phyloP scores from a whole-genome alignment of 1,284 basidiomycete species.

The Boletus albobrunnescens region DNA sequence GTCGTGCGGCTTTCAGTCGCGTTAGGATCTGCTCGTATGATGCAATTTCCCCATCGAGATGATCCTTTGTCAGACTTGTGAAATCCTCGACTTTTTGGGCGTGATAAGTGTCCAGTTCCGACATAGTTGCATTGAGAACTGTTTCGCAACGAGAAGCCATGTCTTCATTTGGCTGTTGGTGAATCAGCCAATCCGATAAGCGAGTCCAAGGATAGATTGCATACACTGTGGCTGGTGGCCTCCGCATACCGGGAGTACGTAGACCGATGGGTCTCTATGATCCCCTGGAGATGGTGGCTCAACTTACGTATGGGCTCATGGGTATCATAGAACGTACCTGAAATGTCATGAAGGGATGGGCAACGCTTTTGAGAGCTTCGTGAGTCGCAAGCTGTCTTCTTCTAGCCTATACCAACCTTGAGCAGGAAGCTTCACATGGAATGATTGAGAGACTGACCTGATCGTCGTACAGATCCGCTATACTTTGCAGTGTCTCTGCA shows the following conservation, averaged over 20 bases:
- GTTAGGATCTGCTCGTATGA: constrained; percentile 68
- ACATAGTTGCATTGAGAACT: constrained; percentile 82
- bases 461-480: constrained; percentile 75
- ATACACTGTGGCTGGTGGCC: constrained; percentile 42
- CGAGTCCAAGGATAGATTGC: neutral
- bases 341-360: constrained; percentile 69
- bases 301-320: neutral
- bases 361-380: constrained; percentile 69
- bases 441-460: constrained; percentile 48
- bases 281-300: constrained; percentile 41
- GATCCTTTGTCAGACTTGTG: constrained; percentile 52
- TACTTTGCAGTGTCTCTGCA: constrained; percentile 66
- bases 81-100: constrained; percentile 72
- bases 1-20: constrained; percentile 53
- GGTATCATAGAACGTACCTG: constrained; percentile 43
- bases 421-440: constrained; percentile 3
- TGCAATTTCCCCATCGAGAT: constrained; percentile 73
- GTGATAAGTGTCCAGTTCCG: constrained; percentile 81
- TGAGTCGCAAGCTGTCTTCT: constrained; percentile 68
- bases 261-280: constrained; percentile 68
- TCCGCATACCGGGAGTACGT: constrained; percentile 62
- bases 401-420: constrained; percentile 50
- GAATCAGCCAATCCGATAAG: constrained; percentile 10
- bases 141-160: constrained; percentile 78
- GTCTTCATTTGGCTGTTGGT: constrained; percentile 54